These are phyloP conservation scores for Mycena citricolor DNA, from an alignment of 1,284 basidiomycete genomes.

Conservation along the genomic window DNA sequence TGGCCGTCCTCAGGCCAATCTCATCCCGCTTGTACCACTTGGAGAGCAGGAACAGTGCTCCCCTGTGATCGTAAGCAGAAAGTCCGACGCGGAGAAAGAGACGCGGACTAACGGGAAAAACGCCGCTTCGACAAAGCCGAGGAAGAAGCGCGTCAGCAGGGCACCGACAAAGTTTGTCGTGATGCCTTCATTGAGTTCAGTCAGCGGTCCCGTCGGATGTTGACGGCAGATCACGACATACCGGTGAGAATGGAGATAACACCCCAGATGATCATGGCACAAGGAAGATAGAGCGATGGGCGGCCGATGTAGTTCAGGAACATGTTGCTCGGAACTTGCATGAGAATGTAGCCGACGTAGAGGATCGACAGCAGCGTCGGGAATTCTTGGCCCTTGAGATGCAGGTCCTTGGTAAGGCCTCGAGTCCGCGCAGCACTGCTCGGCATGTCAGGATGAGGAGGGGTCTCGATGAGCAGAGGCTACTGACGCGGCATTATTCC, in stretches of 20 bases:
- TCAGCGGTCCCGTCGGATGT: not conserved
- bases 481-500: slow-evolving; percentile 64
- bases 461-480: not conserved
- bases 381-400: slow-evolving; percentile 54
- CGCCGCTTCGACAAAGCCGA: slow-evolving; percentile 57
- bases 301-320: slow-evolving; percentile 66
- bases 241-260: slow-evolving; percentile 61
- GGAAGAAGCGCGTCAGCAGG: slow-evolving; percentile 69
- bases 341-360: slow-evolving; percentile 75
- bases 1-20: slow-evolving; percentile 63
- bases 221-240: slow-evolving; percentile 18
- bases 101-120: slow-evolving; percentile 61
- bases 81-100: slow-evolving; percentile 14
- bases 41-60: slow-evolving; percentile 49
- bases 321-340: slow-evolving; percentile 77
- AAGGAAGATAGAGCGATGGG: slow-evolving; percentile 69
- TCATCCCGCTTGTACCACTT: slow-evolving; percentile 69
- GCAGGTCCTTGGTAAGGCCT: slow-evolving; percentile 64
- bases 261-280: slow-evolving; percentile 71
- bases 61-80: slow-evolving; percentile 31
- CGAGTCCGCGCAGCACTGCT: slow-evolving; percentile 50
- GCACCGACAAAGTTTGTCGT: slow-evolving; percentile 59
- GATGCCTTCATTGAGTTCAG: slow-evolving; percentile 30
- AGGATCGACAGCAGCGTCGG: slow-evolving; percentile 71
- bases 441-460: not conserved